These are phyloP conservation scores for Lactarius sp. DNA, from an alignment of 768 basidiomycete genomes.

Conservation along the genomic window DNA sequence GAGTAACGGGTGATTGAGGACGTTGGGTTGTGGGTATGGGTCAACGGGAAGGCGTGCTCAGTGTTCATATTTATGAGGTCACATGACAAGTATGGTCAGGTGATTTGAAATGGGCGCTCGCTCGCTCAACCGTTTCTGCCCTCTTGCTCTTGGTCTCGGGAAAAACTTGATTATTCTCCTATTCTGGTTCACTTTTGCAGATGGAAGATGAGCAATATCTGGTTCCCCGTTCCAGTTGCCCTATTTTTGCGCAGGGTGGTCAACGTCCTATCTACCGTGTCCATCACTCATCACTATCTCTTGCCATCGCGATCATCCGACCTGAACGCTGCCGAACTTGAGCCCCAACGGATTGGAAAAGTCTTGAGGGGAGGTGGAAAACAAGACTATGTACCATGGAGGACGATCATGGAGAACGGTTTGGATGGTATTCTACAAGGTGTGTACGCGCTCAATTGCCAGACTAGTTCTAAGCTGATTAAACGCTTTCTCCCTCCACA, in stretches of 20 bases:
- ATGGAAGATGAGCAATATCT: slow-evolving; percentile 41
- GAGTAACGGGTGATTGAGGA: not conserved
- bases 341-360: not conserved
- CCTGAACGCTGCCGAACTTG: slow-evolving; percentile 9
- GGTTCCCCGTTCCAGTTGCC: slow-evolving; percentile 55
- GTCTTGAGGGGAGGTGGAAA: not conserved
- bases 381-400: not conserved
- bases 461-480: not conserved
- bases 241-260: slow-evolving; percentile 59
- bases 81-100: not conserved
- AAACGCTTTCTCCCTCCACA: not conserved
- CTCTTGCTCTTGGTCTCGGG: no score
- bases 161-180: not conserved
- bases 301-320: slow-evolving; percentile 29
- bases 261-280: slow-evolving; percentile 64
- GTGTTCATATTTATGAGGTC: not conserved
- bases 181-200: not conserved
- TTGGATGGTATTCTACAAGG: slow-evolving; percentile 13
- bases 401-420: not conserved
- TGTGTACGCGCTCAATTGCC: not conserved
- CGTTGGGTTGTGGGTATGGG: not conserved
- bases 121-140: no score
- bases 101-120: not conserved
- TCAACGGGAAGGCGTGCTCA: no score
- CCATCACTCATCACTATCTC: slow-evolving; percentile 62